Evolutionary conservation across 2,329 filamentous ascomycete genomes (phyloP).

Genomic region (Thielaviopsis musarum): DNA sequence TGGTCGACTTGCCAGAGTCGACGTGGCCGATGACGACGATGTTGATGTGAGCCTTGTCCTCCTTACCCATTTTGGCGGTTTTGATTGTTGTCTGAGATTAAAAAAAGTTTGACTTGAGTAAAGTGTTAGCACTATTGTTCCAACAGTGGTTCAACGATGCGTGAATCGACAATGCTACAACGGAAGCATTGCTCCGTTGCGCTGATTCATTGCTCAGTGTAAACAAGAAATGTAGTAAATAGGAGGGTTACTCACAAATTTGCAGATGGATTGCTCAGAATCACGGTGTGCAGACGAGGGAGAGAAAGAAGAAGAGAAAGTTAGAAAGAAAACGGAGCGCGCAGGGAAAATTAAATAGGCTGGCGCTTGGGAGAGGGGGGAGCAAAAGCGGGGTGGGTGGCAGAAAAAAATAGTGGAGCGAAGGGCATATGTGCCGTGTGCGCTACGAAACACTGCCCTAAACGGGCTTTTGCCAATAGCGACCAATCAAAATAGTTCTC

Average conservation of each 20-base stretch:
- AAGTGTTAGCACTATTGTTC: background rate
- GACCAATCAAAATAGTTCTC: slow-evolving; percentile 1
- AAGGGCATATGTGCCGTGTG: slow-evolving; percentile 10
- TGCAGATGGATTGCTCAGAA: slow-evolving; percentile 13
- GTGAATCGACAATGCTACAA: background rate
- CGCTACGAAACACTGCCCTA: slow-evolving; percentile 10
- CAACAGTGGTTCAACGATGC: too few species aligned
- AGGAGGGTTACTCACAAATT: slow-evolving; percentile 7
- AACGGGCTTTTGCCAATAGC: slow-evolving; percentile 1
- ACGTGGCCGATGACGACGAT: slow-evolving; percentile 99
- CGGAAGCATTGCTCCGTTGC: background rate
- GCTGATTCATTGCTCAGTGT: background rate
- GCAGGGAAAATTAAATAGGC: slow-evolving; percentile 11
- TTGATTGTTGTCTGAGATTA: slow-evolving; percentile 10
- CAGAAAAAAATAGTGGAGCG: slow-evolving; percentile 12
- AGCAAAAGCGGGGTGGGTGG: slow-evolving; percentile 12
- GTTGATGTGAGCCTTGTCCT: slow-evolving; percentile 92
- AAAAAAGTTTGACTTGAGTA: background rate
- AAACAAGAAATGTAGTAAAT: background rate
- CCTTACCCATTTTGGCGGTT: slow-evolving; percentile 47
- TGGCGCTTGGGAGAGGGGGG: slow-evolving; percentile 2
- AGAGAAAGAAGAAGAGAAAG: slow-evolving; percentile 13
- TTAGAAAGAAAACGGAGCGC: slow-evolving; percentile 6
- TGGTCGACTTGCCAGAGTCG: slow-evolving; percentile 98
- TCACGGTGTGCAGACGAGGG: slow-evolving; percentile 13